Evolutionary conservation across 495 filamentous ascomycete genomes (phyloP), one percentile per base, ranked within the genome.

Genomic region (Melanomma pulvis-pyrius): DNA sequence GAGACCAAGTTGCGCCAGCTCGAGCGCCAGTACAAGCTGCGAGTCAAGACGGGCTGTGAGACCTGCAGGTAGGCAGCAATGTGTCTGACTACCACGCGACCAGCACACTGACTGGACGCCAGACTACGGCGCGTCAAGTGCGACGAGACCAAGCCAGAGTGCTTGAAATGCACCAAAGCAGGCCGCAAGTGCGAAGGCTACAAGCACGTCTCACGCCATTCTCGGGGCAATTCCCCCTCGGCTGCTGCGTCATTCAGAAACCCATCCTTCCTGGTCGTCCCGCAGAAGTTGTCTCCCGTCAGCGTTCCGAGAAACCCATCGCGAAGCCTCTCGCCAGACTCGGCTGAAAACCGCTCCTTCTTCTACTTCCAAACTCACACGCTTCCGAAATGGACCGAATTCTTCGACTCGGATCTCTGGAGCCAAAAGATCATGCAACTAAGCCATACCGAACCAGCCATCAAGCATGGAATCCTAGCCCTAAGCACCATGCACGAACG

Each of bases 321-420:
- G 2, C 25, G 57, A 39, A 68, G 54, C 34, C 32, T 69, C 1
- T 72, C 63, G 6, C 59, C 66, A 19, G 62, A 66, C 2, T n/a
- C 61, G 1, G 39, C 44, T 22, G 70, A 72, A 46, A 62, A 63
- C 25, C 61, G 70, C 15, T 72, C 70, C 0, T 69, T 72, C 32
- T 63, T 34, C 48, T 72, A 69, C 61, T 72, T 72, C 53, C 66
- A 55, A 44, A 32, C 57, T 12, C 29, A 59, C 56, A 72, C 70
- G 17, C 65, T 72, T 25, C 66, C 65, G 0, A 61, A 69, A 56
- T 69, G 66, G 66, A 72, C 70, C 28, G 70, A 72, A 41, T 72
- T 69, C 62, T 72, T 72, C 66, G 66, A 72, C 30, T 72, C 70
- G 9, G 70, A 69, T 24, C 61, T 72, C 9, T 72, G 70, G 70